Evolutionary conservation across 768 basidiomycete genomes (phyloP).

Genomic region (Boletus reticuloceps): DNA sequence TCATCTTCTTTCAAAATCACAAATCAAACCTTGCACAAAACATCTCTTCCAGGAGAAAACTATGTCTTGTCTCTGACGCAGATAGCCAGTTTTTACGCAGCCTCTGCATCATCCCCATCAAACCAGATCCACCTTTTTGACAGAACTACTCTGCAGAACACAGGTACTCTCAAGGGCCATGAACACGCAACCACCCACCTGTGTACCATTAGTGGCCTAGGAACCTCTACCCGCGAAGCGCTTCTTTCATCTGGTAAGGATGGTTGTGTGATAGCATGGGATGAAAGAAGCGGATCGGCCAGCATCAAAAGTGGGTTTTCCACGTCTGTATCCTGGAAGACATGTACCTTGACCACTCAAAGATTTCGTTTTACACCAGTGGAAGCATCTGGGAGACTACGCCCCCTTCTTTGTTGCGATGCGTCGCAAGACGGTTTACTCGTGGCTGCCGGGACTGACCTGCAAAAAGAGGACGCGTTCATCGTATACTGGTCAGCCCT

Average conservation of each 20-base stretch:
- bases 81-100: slow-evolving; percentile 52
- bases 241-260: slow-evolving; percentile 71
- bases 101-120: slow-evolving; percentile 57
- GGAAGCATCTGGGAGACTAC: slow-evolving; percentile 42
- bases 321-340: background rate
- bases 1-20: slow-evolving; percentile 22
- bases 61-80: slow-evolving; percentile 63
- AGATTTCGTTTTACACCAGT: slow-evolving; percentile 37
- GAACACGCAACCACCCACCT: slow-evolving; percentile 55
- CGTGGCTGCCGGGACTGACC: slow-evolving; percentile 80
- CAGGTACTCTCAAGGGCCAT: slow-evolving; percentile 56
- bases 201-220: slow-evolving; percentile 41
- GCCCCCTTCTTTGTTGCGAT: slow-evolving; percentile 63
- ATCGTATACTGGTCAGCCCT: slow-evolving; percentile 75
- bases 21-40: slow-evolving; percentile 29
- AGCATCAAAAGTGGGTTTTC: slow-evolving; percentile 57
- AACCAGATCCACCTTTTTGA: slow-evolving; percentile 70
- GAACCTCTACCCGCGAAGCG: slow-evolving; percentile 39
- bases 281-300: slow-evolving; percentile 53
- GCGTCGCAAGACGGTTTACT: slow-evolving; percentile 66
- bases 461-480: slow-evolving; percentile 77
- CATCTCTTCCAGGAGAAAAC: slow-evolving; percentile 38
- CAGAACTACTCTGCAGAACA: slow-evolving; percentile 46
- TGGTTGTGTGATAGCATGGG: slow-evolving; percentile 73
- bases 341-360: slow-evolving; percentile 38